Conservation (phyloP, 2,329 filamentous ascomycete genomes). For the Nigrospora oryzae region DNA sequence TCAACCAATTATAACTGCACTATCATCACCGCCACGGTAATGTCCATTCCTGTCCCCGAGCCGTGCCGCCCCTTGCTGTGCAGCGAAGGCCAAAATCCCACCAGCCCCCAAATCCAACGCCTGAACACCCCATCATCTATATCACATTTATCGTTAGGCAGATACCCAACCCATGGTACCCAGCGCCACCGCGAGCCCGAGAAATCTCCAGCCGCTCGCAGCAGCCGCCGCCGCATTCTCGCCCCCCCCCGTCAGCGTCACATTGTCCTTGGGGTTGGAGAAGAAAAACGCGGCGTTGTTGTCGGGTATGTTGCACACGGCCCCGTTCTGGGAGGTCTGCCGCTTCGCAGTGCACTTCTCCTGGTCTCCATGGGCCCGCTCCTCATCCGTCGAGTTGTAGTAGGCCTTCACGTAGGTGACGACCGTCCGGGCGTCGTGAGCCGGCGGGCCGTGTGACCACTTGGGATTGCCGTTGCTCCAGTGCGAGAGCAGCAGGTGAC, state of each 20-base stretch:
- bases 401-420: slow-evolving; percentile 70
- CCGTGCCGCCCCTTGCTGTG: no score
- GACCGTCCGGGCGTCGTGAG: slow-evolving; percentile 50
- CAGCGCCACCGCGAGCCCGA: background rate
- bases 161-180: background rate
- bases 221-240: background rate
- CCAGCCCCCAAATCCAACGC: no score
- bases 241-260: background rate
- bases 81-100: no score
- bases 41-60: no score
- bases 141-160: background rate
- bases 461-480: slow-evolving; percentile 67
- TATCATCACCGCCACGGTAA: no score
- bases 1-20: no score
- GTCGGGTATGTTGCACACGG: slow-evolving; percentile 44
- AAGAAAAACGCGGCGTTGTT: slow-evolving; percentile 40
- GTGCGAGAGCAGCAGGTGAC: slow-evolving; percentile 64
- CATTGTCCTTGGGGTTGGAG: background rate
- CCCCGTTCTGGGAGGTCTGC: slow-evolving; percentile 22
- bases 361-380: slow-evolving; percentile 27
- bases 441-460: slow-evolving; percentile 67
- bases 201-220: background rate
- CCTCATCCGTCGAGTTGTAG: slow-evolving; percentile 58
- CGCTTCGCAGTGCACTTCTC: slow-evolving; percentile 26
- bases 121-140: background rate